Evolutionary conservation across 805 yeast species (phyloP), one percentile per base, ranked within the genome.

Genomic region (Saccharomycopsis sp.): DNA sequence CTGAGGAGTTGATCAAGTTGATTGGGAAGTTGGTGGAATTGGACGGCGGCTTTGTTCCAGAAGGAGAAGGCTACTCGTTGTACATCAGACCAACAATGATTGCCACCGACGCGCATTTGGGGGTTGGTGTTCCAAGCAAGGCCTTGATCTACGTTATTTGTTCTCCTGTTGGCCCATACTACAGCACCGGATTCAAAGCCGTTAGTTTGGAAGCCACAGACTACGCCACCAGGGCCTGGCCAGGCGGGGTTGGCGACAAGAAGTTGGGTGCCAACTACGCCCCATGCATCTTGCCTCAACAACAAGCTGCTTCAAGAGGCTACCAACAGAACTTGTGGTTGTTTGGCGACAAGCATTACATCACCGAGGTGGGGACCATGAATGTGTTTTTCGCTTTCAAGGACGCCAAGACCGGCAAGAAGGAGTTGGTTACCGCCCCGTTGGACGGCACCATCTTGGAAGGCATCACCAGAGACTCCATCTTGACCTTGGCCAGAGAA

Each of bases 351-450:
- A 89, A 89, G 59, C 71, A 73, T 31, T 33, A 33, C 21, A 76
- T 89, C 54, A 89, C 97, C 52, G 97, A 89, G 68, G 97, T 86
- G 43, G 98, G 98, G 51, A 87, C 97, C 44, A 92, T 89, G 97
- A 89, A 89, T 64, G 89, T 73, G 34, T 89, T 92, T 67, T 78
- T 83, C 54, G 96, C 77, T 25, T 85, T 89, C 70, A 66, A 80
- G 61, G 74, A 82, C 60, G 59, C 73, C n/a, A 63, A 62, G 33
- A 71, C 80, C 27, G 96, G 95, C 45, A 83, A 79, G 64, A 83
- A 82, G 57, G 97, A 89, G 67, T 73, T 89, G 52, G 94, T 76
- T 36, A 89, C 98, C 48, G 95, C 96, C 50, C 97, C 98, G 48
- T 70, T 92, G 52, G 97, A 92, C 57, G 98, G 98, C 52, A 89